Evolutionary conservation across 352 stramenopile species (phyloP), one percentile per base, ranked within the genome.

Genomic region (Globisporangium viniferum): DNA sequence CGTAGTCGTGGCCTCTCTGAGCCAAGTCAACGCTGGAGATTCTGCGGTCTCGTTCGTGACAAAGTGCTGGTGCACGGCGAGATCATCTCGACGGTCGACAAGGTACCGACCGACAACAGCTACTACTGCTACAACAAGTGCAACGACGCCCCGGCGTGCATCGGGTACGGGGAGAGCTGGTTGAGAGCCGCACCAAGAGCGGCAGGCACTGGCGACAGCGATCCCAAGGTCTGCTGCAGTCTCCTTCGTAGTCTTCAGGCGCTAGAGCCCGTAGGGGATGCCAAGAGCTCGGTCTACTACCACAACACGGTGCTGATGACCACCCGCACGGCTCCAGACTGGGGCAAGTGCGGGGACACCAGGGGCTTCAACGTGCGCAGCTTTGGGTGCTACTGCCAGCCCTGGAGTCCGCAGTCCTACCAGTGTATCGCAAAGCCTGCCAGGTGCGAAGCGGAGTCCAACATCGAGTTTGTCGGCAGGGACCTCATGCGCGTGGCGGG

Each of bases 71-170:
- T 24, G 15, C 24, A 24, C 15, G 24, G 24, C 24, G 24, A 58
- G 24, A 58, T 35, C 51, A 58, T 58, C 51, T 58, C 12, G 51
- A 58, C 31, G 22, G 51, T 35, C 27, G 4, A 35, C 27, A 58
- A 58, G 24, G 51, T 4, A 2, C 4, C 51, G 22, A 58, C 24
- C 51, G 51, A 58, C 24, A 58, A 35, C 51, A 58, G 51, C 51
- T 58, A 58, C 51, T 58, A 22, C 1, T 33, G 53, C 53, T 36
- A 24, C 53, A 58, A 58, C 53, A 36, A 22, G 53, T 36, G 53
- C 53, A 36, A 36, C 24, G 27, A 58, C 24, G 27, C 36, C 14
- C 24, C 53, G 24, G 33, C 24, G 6, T 58, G 53, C 53, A 18
- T 36, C 24, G 53, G 5, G 14, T 58, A 35, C 53, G 53, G 36